phyloP scores from a whole-genome alignment of 164 flowering plant genomes.

The Dillenia turbinata region DNA sequence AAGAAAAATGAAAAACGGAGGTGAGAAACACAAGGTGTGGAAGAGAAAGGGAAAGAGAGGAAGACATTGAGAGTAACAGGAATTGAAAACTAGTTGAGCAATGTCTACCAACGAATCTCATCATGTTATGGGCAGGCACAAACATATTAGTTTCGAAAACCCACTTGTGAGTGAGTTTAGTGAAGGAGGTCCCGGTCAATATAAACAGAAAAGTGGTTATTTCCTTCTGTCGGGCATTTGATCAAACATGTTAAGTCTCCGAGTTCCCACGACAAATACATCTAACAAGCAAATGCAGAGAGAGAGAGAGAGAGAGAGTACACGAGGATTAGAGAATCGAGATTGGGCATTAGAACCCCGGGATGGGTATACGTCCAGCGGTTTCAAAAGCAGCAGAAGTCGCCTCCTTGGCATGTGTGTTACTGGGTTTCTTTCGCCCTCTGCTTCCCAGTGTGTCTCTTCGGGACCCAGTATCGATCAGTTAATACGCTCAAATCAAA shows the following conservation, averaged over 20 bases:
- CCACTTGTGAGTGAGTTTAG: background rate
- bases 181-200: background rate
- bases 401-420: conserved; percentile 47
- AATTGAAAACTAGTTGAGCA: too few species aligned
- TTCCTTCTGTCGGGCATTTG: background rate
- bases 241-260: background rate
- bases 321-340: conserved; percentile 41
- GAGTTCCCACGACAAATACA: background rate
- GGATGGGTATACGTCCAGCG: conserved; percentile 40
- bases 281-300: background rate
- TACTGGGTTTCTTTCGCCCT: background rate
- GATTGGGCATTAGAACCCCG: conserved; percentile 18
- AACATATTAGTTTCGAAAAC: too few species aligned
- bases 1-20: too few species aligned
- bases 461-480: too few species aligned
- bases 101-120: too few species aligned
- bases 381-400: conserved; percentile 62
- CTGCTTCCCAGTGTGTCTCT: too few species aligned
- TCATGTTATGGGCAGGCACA: too few species aligned
- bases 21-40: too few species aligned
- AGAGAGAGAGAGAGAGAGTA: conserved; percentile 7
- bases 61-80: too few species aligned
- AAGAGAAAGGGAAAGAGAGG: too few species aligned
- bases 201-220: background rate
- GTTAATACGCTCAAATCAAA: too few species aligned